Percentiles rank a stretch among this genome's conserved stretches.
phyloP scores from a whole-genome alignment of 2,329 filamentous ascomycete species.

The Blumeria graminis region DNA sequence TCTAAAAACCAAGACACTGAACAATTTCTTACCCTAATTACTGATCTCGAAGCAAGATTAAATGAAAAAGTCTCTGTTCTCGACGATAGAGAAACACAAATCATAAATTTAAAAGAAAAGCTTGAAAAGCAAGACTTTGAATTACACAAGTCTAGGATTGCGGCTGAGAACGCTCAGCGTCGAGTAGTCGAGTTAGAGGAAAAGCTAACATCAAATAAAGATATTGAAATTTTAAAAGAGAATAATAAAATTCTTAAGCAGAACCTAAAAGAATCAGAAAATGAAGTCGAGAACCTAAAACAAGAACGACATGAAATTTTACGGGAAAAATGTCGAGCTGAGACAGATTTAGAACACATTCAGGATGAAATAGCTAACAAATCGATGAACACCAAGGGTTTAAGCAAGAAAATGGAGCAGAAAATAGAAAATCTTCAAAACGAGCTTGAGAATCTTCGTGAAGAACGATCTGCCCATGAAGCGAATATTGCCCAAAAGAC shows the following conservation, averaged over 20 bases:
- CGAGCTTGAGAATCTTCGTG: conserved; percentile 30
- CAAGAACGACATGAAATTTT: conserved; percentile 28
- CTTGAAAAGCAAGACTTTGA: conserved; percentile 26
- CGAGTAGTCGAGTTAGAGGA: conserved; percentile 32
- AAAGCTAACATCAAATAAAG: conserved; percentile 25
- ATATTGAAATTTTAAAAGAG: conserved; percentile 14
- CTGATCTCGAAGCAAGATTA: conserved; percentile 50
- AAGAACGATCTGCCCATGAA: conserved; percentile 20
- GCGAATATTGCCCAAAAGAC: conserved; percentile 21
- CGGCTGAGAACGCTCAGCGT: conserved; percentile 29
- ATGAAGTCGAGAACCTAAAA: conserved; percentile 29
- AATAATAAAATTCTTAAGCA: conserved; percentile 34
- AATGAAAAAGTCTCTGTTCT: conserved; percentile 53
- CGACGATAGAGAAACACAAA: conserved; percentile 49
- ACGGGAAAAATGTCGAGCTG: conserved; percentile 29
- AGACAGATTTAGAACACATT: conserved; percentile 36
- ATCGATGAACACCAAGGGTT: conserved; percentile 48
- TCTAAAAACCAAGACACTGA: conserved; percentile 33
- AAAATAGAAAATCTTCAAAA: conserved; percentile 40
- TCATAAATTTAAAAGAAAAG: conserved; percentile 38
- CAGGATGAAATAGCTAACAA: conserved; percentile 62
- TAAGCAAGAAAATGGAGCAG: conserved; percentile 53
- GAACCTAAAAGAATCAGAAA: conserved; percentile 27
- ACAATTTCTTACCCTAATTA: conserved; percentile 47
- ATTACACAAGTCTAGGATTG: conserved; percentile 30